Evolutionary conservation across 2,329 filamentous ascomycete genomes (phyloP).

Genomic region (Ilyonectria robusta): DNA sequence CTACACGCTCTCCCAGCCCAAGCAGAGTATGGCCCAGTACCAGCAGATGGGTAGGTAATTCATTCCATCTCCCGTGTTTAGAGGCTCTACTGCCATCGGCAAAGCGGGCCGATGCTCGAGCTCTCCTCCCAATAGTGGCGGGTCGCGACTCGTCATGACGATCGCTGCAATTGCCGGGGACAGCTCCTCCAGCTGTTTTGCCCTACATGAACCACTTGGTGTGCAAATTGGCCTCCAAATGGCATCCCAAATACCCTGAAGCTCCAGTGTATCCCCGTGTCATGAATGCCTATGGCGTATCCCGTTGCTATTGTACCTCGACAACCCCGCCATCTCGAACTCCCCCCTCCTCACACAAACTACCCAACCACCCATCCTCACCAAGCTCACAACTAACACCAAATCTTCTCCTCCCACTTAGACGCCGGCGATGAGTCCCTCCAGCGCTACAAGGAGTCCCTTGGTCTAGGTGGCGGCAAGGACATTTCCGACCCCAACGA

Average conservation of each 20-base stretch:
- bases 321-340: conserved; percentile 27
- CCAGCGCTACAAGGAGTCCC: conserved; percentile 96
- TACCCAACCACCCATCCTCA: conserved; percentile 4
- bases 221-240: neutral
- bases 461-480: conserved; percentile 84
- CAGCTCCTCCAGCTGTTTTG: neutral
- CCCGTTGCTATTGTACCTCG: conserved; percentile 3
- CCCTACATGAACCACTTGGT: neutral
- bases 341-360: conserved; percentile 9
- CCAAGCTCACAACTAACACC: conserved; percentile 37
- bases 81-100: conserved; percentile 33
- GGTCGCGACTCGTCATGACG: conserved; percentile 14
- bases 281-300: neutral
- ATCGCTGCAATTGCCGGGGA: neutral
- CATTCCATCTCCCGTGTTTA: conserved; percentile 5
- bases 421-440: conserved; percentile 89
- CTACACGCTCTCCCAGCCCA: conserved; percentile 96
- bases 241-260: neutral
- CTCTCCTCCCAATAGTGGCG: conserved; percentile 14
- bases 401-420: conserved; percentile 49
- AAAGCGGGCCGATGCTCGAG: conserved; percentile 25
- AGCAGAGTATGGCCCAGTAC: conserved; percentile 97
- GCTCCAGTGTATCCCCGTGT: conserved; percentile 8
- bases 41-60: conserved; percentile 84
- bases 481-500: conserved; percentile 84